Percentiles rank a stretch among this genome's conserved stretches.
Evolutionary conservation across 129 eudicot genomes (phyloP).

Genomic region (Escallonia rubra): DNA sequence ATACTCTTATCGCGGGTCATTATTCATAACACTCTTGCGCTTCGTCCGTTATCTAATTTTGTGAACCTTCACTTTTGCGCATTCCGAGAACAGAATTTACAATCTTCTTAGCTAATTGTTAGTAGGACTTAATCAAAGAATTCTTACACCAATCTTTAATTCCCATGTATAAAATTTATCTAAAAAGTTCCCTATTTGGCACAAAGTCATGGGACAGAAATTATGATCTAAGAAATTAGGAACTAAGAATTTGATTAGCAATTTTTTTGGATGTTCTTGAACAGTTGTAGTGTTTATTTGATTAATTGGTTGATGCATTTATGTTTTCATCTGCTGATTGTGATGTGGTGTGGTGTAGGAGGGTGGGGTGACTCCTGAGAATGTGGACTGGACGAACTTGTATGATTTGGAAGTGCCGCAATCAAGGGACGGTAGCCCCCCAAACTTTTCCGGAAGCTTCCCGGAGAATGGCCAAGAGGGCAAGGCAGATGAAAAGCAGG

Average conservation of each 20-base stretch:
- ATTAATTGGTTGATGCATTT: neutral
- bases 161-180: neutral
- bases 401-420: conserved; percentile 73
- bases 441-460: conserved; percentile 32
- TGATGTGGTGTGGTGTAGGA: conserved; percentile 31
- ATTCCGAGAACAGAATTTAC: no score
- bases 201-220: no score
- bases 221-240: neutral
- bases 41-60: neutral
- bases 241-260: neutral
- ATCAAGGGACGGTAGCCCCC: conserved; percentile 60
- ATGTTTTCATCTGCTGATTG: neutral
- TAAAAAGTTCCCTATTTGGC: no score
- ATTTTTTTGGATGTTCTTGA: neutral
- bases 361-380: conserved; percentile 42
- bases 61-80: neutral
- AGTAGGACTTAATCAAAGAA: neutral
- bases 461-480: conserved; percentile 40
- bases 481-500: conserved; percentile 62
- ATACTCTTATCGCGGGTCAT: neutral
- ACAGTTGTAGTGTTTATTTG: neutral
- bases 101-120: neutral
- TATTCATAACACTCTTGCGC: no score
- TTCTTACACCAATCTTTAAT: neutral
- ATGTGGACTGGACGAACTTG: conserved; percentile 65